These are phyloP conservation scores for Alternaria incomplexa DNA, from an alignment of 2,329 filamentous ascomycete genomes.

Conservation along the genomic window DNA sequence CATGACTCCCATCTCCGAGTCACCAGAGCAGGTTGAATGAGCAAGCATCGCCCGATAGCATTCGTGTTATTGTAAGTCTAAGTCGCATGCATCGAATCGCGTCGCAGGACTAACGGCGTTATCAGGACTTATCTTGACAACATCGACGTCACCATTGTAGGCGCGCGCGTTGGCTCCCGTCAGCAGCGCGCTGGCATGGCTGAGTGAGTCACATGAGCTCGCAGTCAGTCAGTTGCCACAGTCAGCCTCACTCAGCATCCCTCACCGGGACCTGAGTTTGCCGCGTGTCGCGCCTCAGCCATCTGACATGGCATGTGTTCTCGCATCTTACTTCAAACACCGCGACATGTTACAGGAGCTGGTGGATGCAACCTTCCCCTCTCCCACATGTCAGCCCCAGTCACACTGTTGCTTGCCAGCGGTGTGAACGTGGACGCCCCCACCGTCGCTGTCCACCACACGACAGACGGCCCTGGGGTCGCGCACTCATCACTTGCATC, in stretches of 20 bases:
- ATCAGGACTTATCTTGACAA: conserved; percentile 12
- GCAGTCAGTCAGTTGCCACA: background rate
- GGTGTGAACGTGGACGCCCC: background rate
- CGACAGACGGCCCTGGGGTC: background rate
- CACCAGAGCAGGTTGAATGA: conserved; percentile 48
- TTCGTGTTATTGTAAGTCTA: conserved; percentile 10
- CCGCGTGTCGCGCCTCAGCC: conserved; percentile 2
- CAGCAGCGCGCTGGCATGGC: conserved; percentile 4
- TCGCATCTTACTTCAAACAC: background rate
- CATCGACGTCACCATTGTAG: conserved; percentile 15
- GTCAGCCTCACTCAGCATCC: conserved; percentile 3
- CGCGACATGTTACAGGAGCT: background rate
- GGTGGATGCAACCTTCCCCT: background rate
- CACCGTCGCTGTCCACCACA: background rate
- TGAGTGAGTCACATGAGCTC: conserved; percentile 17
- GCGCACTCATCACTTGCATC: background rate
- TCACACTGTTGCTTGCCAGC: background rate
- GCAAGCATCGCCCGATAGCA: conserved; percentile 1
- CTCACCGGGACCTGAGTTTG: background rate
- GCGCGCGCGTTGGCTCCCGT: conserved; percentile 11
- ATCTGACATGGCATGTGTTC: background rate
- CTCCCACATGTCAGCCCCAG: background rate
- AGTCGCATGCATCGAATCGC: background rate
- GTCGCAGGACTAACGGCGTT: conserved; percentile 4
- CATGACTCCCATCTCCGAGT: conserved; percentile 52